A percentile compares a stretch with the other conserved stretches of the same genome.
Evolutionary conservation across 176 grass and related monocot species (phyloP).

Genomic region (Carex pumila): DNA sequence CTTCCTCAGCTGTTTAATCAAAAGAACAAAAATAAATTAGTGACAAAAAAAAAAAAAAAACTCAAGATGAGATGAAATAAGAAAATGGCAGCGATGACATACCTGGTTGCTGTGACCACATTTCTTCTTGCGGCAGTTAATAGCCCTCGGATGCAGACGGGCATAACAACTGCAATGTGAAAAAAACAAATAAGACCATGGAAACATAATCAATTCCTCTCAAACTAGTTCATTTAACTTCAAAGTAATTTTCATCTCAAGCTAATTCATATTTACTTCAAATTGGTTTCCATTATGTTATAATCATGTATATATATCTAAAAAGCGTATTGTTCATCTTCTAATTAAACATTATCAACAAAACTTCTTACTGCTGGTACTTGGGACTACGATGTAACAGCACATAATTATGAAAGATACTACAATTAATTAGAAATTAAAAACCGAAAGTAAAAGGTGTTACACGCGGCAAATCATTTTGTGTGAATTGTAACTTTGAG

Average conservation of each 20-base stretch:
- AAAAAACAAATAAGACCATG: not conserved
- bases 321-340: not conserved
- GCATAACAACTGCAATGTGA: not conserved
- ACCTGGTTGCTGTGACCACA: constrained; percentile 12
- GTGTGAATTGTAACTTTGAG: constrained; percentile 51
- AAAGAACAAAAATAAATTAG: not conserved
- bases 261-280: no score
- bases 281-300: no score
- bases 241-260: no score
- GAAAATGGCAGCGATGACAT: not conserved
- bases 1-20: not conserved
- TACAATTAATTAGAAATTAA: not conserved
- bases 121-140: constrained; percentile 21
- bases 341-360: not conserved
- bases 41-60: no score
- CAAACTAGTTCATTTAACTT: no score
- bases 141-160: not conserved
- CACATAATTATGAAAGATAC: not conserved
- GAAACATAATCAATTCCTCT: no score
- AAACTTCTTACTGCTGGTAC: no score
- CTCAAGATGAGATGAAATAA: not conserved
- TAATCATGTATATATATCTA: no score
- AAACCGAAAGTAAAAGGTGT: not conserved
- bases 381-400: no score
- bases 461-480: constrained; percentile 85